Evolutionary conservation across 306 rosid species (phyloP), one percentile per base, ranked within the genome.

Genomic region (Rosa multiflora): DNA sequence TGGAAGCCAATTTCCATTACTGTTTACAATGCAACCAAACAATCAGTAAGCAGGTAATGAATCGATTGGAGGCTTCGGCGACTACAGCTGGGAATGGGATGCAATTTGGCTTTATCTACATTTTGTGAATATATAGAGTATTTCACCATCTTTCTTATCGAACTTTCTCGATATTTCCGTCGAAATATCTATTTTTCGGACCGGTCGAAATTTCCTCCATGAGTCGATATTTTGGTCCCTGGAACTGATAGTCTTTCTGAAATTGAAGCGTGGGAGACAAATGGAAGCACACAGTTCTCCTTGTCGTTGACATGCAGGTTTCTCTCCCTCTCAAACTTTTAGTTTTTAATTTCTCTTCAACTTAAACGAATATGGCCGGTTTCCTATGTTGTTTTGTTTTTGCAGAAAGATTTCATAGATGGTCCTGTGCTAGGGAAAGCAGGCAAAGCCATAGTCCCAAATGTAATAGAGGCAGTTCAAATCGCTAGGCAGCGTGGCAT

Each of bases 321-420:
- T 26, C 29, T 26, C 29, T 46, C 39, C 88, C 42, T 40, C 42
- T 40, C 42, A 40, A 40, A 40, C 42, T 40, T 3, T 40, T 3
- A 40, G 42, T 40, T 40, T 40, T 5, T 40, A 40, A 40, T 26
- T 26, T 26, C 29, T 26, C 29, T 26, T 26, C 29, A 26, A 40
- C 5, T 40, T 40, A 40, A 40, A 40, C 5, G 42, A 43, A 69
- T 11, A 42, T 49, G 73, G 73, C 43, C 44, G 29, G 29, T 26
- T 26, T 75, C 79, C 70, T 48, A 11, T 77, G 11, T 64, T 67
- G 7, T 70, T 77, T 62, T 77, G 84, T 56, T 72, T 20, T 63
- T 80, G 75, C 84, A 94, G 97, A 92, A 63, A 61, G 97, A 89
- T 85, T 92, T 94, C 84, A 39, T 92, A 23, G 88, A 86, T 5